A percentile compares a stretch with the other conserved stretches of the same genome.
These are phyloP conservation scores for Austroboletus festivus DNA, from an alignment of 768 basidiomycete genomes.

Conservation along the genomic window DNA sequence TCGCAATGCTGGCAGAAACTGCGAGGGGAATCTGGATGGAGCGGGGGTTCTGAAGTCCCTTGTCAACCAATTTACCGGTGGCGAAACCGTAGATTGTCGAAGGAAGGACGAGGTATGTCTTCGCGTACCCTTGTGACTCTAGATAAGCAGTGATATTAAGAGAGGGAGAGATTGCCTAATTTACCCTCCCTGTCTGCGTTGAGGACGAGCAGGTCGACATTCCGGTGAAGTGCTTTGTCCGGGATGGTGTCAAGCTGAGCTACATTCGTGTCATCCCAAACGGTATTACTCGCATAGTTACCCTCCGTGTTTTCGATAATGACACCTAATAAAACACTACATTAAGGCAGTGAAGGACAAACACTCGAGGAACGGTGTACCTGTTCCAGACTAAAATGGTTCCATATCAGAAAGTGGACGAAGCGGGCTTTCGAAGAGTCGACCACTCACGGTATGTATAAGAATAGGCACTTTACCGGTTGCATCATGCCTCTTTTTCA, in stretches of 20 bases:
- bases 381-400: slow-evolving; percentile 46
- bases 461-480: slow-evolving; percentile 45
- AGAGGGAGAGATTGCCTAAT: neutral
- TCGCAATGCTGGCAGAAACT: slow-evolving; percentile 41
- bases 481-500: slow-evolving; percentile 43
- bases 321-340: slow-evolving; percentile 29
- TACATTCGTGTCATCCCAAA: slow-evolving; percentile 50
- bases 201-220: slow-evolving; percentile 46
- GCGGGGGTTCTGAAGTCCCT: slow-evolving; percentile 41
- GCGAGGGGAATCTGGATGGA: slow-evolving; percentile 56
- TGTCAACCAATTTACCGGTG: slow-evolving; percentile 44
- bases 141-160: neutral
- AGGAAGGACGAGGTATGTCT: slow-evolving; percentile 46
- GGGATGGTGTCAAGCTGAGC: slow-evolving; percentile 46
- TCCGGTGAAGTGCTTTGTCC: slow-evolving; percentile 44
- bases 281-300: slow-evolving; percentile 29
- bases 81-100: slow-evolving; percentile 61
- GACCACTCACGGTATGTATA: slow-evolving; percentile 57
- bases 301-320: slow-evolving; percentile 47
- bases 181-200: slow-evolving; percentile 48
- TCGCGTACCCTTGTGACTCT: slow-evolving; percentile 15
- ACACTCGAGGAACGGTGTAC: slow-evolving; percentile 21
- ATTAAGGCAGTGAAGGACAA: neutral
- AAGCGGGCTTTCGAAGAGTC: neutral
- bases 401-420: neutral